Conservation (phyloP, 805 yeast genomes). For the Metschnikowia noctiluminum region DNA sequence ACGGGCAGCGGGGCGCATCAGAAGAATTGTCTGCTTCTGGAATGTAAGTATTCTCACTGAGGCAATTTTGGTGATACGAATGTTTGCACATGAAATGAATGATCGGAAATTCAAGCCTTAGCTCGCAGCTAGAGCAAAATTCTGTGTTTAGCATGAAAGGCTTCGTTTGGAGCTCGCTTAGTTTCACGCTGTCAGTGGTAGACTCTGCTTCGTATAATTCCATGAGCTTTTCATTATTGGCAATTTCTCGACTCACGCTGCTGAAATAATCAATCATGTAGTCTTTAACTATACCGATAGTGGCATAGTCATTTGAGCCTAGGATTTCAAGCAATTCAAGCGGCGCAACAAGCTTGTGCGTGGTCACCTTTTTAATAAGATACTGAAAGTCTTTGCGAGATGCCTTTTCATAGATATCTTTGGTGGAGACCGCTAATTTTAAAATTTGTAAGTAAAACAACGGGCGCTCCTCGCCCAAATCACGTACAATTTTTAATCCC, state of each 20-base stretch:
- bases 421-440: slow-evolving; percentile 56
- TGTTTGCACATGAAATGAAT: slow-evolving; percentile 85
- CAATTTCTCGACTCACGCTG: slow-evolving; percentile 58
- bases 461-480: slow-evolving; percentile 60
- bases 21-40: slow-evolving; percentile 12
- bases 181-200: slow-evolving; percentile 46
- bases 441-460: slow-evolving; percentile 66
- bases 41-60: slow-evolving; percentile 45
- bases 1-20: slow-evolving; percentile 53
- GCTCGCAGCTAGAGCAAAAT: slow-evolving; percentile 62
- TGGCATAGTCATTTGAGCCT: slow-evolving; percentile 57
- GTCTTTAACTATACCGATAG: slow-evolving; percentile 69
- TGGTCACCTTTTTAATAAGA: slow-evolving; percentile 53
- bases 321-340: slow-evolving; percentile 73
- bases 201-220: slow-evolving; percentile 68
- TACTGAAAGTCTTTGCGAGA: slow-evolving; percentile 47
- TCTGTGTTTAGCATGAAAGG: slow-evolving; percentile 58
- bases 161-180: slow-evolving; percentile 46
- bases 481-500: slow-evolving; percentile 54
- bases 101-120: slow-evolving; percentile 69
- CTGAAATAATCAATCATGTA: slow-evolving; percentile 61
- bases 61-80: slow-evolving; percentile 79
- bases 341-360: slow-evolving; percentile 58
- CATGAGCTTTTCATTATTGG: slow-evolving; percentile 63
- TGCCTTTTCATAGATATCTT: slow-evolving; percentile 47